phyloP scores from a whole-genome alignment of 2,329 filamentous ascomycete species.

The Neodidymelliopsis sp. region DNA sequence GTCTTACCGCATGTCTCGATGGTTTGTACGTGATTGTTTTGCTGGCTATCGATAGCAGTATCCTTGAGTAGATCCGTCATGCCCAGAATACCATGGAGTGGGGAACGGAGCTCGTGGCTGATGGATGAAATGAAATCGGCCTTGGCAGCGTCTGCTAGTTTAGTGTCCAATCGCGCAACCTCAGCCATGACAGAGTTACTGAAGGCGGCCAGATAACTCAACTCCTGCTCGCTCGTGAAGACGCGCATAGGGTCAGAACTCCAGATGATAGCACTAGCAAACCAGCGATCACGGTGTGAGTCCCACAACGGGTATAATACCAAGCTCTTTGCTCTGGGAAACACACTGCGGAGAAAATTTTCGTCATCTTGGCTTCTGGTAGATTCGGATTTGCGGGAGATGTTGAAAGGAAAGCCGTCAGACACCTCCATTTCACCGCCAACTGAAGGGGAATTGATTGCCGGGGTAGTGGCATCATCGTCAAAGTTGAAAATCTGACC shows the following conservation, averaged over 20 bases:
- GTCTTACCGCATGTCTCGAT: conserved; percentile 52
- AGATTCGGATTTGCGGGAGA: conserved; percentile 40
- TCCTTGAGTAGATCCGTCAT: conserved; percentile 47
- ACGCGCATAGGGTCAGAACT: conserved; percentile 47
- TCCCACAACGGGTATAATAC: conserved; percentile 52
- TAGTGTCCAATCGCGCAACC: conserved; percentile 49
- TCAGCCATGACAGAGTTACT: conserved; percentile 51
- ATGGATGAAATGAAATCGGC: conserved; percentile 67
- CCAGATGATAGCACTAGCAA: conserved; percentile 49
- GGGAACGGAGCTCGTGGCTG: conserved; percentile 68
- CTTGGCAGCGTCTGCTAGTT: conserved; percentile 56
- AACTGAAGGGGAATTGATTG: conserved; percentile 28
- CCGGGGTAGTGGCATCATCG: conserved; percentile 26
- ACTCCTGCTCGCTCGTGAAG: conserved; percentile 48
- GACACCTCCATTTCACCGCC: conserved; percentile 24
- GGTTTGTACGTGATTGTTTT: conserved; percentile 52
- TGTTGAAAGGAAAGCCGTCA: conserved; percentile 33
- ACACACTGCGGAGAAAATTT: conserved; percentile 39
- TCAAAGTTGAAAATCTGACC: conserved; percentile 52
- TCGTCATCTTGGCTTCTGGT: conserved; percentile 45
- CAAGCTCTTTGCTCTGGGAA: conserved; percentile 48
- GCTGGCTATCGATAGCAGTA: conserved; percentile 40
- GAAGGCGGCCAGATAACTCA: conserved; percentile 50
- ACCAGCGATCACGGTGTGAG: conserved; percentile 49
- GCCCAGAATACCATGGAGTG: conserved; percentile 66